Conservation (phyloP, 768 basidiomycete genomes). For the Macrocybe gigantea region DNA sequence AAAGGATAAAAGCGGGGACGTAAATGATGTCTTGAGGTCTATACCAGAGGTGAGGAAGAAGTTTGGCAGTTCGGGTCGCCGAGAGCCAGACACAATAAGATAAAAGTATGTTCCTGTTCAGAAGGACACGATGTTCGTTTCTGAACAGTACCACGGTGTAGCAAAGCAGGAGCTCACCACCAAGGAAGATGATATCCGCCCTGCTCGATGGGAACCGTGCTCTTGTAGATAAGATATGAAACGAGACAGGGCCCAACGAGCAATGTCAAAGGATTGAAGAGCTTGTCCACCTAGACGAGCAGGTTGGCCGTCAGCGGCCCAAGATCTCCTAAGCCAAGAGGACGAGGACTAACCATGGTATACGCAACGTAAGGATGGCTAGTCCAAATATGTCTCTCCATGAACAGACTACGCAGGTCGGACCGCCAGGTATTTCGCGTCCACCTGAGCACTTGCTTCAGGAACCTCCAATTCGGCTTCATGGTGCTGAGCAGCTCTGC, state of each 20-base stretch:
- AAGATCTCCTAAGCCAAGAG: slow-evolving; percentile 21
- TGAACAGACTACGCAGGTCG: slow-evolving; percentile 84
- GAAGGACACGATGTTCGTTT: slow-evolving; percentile 5
- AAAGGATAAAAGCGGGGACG: slow-evolving; percentile 81
- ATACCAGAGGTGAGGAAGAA: slow-evolving; percentile 78
- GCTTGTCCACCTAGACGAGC: slow-evolving; percentile 62
- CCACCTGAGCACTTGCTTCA: slow-evolving; percentile 92
- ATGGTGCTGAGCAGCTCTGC: slow-evolving; percentile 86
- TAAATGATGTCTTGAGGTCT: slow-evolving; percentile 72
- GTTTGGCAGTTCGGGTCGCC: slow-evolving; percentile 73
- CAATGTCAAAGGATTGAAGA: slow-evolving; percentile 83
- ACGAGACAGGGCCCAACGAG: slow-evolving; percentile 82
- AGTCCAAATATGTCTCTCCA: slow-evolving; percentile 84
- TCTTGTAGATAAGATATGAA: slow-evolving; percentile 71
- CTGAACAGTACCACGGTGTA: slow-evolving; percentile 3
- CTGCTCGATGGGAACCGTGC: slow-evolving; percentile 55
- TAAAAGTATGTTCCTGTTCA: slow-evolving; percentile 56
- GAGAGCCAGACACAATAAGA: slow-evolving; percentile 68
- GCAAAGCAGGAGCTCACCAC: slow-evolving; percentile 46
- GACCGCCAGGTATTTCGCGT: slow-evolving; percentile 93
- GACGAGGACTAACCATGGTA: slow-evolving; percentile 75
- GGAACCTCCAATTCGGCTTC: slow-evolving; percentile 95
- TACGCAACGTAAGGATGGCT: slow-evolving; percentile 88
- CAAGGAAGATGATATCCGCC: slow-evolving; percentile 80
- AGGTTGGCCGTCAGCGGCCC: neutral